Base-by-base conservation (phyloP, 495 filamentous ascomycete genomes). In the Penicillium psychrofluorescens region DNA sequence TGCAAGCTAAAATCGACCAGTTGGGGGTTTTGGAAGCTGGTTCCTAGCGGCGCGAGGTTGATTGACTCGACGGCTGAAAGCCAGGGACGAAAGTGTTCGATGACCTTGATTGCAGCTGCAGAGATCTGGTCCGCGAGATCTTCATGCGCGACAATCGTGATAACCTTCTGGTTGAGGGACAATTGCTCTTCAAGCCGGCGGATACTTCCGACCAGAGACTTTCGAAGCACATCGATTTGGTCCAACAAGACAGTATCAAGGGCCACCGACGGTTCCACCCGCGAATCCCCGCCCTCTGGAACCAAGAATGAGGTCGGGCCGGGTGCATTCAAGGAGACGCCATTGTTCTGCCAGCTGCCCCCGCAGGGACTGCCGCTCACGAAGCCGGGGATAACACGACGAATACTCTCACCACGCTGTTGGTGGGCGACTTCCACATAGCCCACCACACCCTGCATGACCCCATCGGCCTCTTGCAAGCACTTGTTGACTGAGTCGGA, bases 401-500 rank as follows among this genome's bases (percentile, higher is more conserved):
- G 84, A 35, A 98, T 90, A 15, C 84, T 81, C 51, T 94, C 90
- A 35, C 88, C 89, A 36, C 90, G 77, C 57, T 97, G 92, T 53
- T 91, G 85, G 53, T 85, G 82, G 14, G 92, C 92, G 43, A 96
- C 85, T 55, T 97, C 91, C 11, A 96, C 91, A 63, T 94, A 98
- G 48, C 87, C 90, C 60, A 88, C 95, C 22, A 97, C 90, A 9
- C 90, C 90, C 40, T 90, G 78, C 39, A 97, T 76, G 14, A 98
- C 90, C 35, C 91, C 92, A 50, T 97, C 91, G 6, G 92, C 94
- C 68, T 98, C 94, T 57, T 89, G 85, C 51, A 97, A 66, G 56
- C 92, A 98, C 58, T 98, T 98, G 37, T 90, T 77, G 45, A 88
- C 83, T 2, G 91, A 94, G 59, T 98, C 92, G 31, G 75, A 70